Evolutionary conservation across 2,329 filamentous ascomycete genomes (phyloP), one percentile per base, ranked within the genome.

Genomic region (Endoconidiophora laricicola): DNA sequence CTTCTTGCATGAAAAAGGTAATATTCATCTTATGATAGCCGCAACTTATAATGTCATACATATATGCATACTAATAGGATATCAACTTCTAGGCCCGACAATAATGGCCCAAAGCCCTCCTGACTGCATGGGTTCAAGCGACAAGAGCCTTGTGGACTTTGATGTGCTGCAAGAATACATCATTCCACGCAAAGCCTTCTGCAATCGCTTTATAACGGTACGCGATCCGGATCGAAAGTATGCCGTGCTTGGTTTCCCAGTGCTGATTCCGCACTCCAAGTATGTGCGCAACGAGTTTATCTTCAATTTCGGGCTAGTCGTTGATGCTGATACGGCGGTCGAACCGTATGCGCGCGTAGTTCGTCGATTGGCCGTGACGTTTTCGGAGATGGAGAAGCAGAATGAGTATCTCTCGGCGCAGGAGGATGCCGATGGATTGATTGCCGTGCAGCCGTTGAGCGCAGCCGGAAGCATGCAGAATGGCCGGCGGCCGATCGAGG

Each of bases 221-320:
- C 81, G 81, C 63, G 82, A 85, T 43, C 76, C 78, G 0, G 74
- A 78, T 50, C 71, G 71, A 57, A 76, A 76, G 56, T 83, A 88
- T 64, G 79, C 81, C 52, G 78, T 98, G 50, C 73, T 98, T 33
- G 86, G 88, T 14, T 86, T 87, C 59, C 91, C 91, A 0, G 82
- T 96, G 48, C 90, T 86, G 61, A 86, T 96, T 60, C 78, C 82
- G 47, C 77, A 87, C 56, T 74, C 79, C 50, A 81, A 82, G 57
- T 94, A 96, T 61, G 78, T 83, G 60, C 81, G 91, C 52, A 94
- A 94, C 65, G 86, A 94, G 64, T 96, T 95, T 70, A 94, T 95
- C 61, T 98, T 96, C 76, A 96, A 96, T 65, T 94, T 96, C 61
- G 87, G 86, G 53, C 71, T 96, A 42, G 82, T 94, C 24, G 71